phyloP scores from a whole-genome alignment of 2,329 filamentous ascomycete genomes.

The Capronia americana region DNA sequence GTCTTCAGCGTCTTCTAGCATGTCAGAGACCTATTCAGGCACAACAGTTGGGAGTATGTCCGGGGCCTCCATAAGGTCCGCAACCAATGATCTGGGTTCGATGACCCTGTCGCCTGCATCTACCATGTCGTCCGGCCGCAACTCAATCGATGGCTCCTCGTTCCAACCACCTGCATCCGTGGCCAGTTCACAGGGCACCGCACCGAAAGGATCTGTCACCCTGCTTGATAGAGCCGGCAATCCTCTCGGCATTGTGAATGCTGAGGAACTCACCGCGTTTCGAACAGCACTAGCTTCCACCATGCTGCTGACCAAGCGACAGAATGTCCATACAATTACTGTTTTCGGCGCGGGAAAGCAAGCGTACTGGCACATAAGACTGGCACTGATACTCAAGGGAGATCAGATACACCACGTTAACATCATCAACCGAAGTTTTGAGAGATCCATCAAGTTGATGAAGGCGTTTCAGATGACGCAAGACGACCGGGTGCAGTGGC shows the following conservation, averaged over 20 bases:
- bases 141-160: conserved; percentile 40
- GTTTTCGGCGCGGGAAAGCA: conserved; percentile 90
- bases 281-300: conserved; percentile 68
- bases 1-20: conserved; percentile 34
- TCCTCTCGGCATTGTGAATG: conserved; percentile 69
- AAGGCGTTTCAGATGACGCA: conserved; percentile 59
- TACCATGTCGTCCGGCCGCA: conserved; percentile 36
- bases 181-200: conserved; percentile 50
- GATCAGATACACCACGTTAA: conserved; percentile 77
- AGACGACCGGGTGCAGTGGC: conserved; percentile 64
- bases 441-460: conserved; percentile 55
- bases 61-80: conserved; percentile 44
- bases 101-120: conserved; percentile 46
- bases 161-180: conserved; percentile 42
- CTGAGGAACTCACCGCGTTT: conserved; percentile 72
- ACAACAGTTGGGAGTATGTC: conserved; percentile 33
- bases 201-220: conserved; percentile 64
- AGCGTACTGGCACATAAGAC: conserved; percentile 91
- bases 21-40: conserved; percentile 28
- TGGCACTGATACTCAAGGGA: conserved; percentile 73
- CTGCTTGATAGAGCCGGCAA: conserved; percentile 63
- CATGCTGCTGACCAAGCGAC: conserved; percentile 69
- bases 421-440: conserved; percentile 74
- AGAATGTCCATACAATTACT: conserved; percentile 74
- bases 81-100: conserved; percentile 46